Conservation (phyloP, 108 stramenopile species). For the Discostella stelligeroides region DNA sequence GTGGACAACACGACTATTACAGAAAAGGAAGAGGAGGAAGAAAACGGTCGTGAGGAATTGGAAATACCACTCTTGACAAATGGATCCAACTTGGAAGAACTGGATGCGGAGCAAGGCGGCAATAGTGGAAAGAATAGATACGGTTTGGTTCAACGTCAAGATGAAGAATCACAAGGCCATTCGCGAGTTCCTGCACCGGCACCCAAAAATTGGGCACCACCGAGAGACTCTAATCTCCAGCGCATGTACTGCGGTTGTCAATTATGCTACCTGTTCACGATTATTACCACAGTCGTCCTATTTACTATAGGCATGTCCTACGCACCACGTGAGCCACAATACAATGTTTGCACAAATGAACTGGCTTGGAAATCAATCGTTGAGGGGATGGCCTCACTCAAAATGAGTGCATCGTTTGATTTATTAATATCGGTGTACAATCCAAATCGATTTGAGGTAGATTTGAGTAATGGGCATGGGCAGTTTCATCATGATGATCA, state of each 20-base stretch:
- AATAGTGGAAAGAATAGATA: constrained; percentile 11
- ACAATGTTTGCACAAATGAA: constrained; percentile 85
- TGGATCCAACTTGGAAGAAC: constrained; percentile 27
- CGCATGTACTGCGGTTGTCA: constrained; percentile 54
- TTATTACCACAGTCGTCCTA: constrained; percentile 45
- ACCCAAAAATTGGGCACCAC: constrained; percentile 26
- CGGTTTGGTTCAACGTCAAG: too few species aligned
- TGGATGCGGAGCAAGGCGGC: constrained; percentile 32
- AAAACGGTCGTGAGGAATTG: constrained; percentile 32
- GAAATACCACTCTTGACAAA: constrained; percentile 37
- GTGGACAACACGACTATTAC: constrained; percentile 9
- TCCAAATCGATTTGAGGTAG: constrained; percentile 76
- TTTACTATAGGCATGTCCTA: constrained; percentile 53
- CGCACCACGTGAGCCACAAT: constrained; percentile 71
- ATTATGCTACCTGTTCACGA: constrained; percentile 50
- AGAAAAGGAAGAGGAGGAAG: constrained; percentile 16
- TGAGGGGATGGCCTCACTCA: constrained; percentile 67
- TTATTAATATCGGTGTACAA: constrained; percentile 80
- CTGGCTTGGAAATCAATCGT: constrained; percentile 83
- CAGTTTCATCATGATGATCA: constrained; percentile 68
- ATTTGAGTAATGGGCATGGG: constrained; percentile 66
- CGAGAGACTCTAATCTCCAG: constrained; percentile 9
- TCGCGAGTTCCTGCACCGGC: background rate
- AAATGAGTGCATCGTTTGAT: constrained; percentile 80
- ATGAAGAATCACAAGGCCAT: too few species aligned